Base-by-base conservation (phyloP, 768 basidiomycete species). In the Clavulina sp. region DNA sequence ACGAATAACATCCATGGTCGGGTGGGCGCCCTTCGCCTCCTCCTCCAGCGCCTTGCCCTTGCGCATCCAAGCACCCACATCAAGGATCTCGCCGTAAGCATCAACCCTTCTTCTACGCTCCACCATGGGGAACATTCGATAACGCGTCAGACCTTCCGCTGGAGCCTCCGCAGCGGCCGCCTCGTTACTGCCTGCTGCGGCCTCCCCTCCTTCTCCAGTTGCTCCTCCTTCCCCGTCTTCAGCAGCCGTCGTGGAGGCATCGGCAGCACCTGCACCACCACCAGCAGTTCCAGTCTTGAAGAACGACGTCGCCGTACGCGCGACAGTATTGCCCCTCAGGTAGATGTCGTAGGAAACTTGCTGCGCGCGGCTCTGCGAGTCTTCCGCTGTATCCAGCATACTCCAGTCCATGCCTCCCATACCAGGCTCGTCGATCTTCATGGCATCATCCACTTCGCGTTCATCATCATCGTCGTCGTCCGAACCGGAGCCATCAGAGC, bases 71-170 rank as follows among this genome's bases (percentile, higher is more conserved):
- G 88, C 83, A 2, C 84, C 89, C 4, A 97, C 83, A 64, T 97
- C 95, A 49, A 97, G 71, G 6, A 80, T 83, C 69, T 99, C 95
- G 5, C 95, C 95, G 62, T 87, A 99, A 58, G 85, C 86, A 61
- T 99, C 95, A 21, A 97, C 85, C 57, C 84, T 74, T 57, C 88
- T 70, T 61, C 83, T 86, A 66, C 86, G 82, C 67, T 97, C 93
- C 28, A 93, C 78, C 57, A 88, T 91, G 0, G 95, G 95, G 67
- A 96, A 97, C 91, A 96, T 96, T 57, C 93, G 74, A 64, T 85
- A 97, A 49, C 95, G 71, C 56, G 58, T 57, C 34, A 59, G 16
- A 16, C 40, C 21, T 62, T 58, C 55, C 60, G 40, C 40, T 56
- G 54, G 31, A 47, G 48, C 4, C 41, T 7, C 34, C 9, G 34